Evolutionary conservation across 768 basidiomycete genomes (phyloP).

Genomic region (Hebeloma cylindrosporum): DNA sequence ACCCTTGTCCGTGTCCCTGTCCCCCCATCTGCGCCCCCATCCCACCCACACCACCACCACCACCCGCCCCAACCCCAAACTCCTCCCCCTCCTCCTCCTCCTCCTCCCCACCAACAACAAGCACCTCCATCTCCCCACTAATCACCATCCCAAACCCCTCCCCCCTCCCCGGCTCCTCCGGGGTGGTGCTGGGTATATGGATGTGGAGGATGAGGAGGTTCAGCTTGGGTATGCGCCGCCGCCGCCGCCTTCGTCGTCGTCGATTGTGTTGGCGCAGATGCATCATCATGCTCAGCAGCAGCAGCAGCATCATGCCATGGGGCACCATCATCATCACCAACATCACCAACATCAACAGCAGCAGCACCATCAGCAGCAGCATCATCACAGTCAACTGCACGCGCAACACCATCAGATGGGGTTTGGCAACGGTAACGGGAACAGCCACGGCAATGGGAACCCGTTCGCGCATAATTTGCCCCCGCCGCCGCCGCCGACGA

Average conservation of each 20-base stretch:
- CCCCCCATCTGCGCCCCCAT: too few species aligned
- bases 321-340: constrained; percentile 18
- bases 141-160: too few species aligned
- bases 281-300: constrained; percentile 9
- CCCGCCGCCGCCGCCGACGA: constrained; percentile 1
- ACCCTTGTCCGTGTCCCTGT: too few species aligned
- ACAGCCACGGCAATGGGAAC: constrained; percentile 17
- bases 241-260: too few species aligned
- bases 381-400: constrained; percentile 6
- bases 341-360: constrained; percentile 21
- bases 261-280: neutral
- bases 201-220: constrained; percentile 48
- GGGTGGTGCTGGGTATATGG: too few species aligned
- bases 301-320: constrained; percentile 27
- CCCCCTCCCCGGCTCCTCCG: too few species aligned
- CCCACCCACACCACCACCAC: too few species aligned
- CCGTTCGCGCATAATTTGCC: constrained; percentile 36
- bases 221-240: constrained; percentile 30
- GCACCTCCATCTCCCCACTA: too few species aligned
- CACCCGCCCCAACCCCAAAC: too few species aligned
- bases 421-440: neutral
- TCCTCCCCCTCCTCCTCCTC: too few species aligned
- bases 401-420: constrained; percentile 4
- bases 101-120: too few species aligned
- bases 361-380: constrained; percentile 13